Base-by-base conservation (phyloP, 805 yeast genomes). In the Huiozyma naganishii region DNA sequence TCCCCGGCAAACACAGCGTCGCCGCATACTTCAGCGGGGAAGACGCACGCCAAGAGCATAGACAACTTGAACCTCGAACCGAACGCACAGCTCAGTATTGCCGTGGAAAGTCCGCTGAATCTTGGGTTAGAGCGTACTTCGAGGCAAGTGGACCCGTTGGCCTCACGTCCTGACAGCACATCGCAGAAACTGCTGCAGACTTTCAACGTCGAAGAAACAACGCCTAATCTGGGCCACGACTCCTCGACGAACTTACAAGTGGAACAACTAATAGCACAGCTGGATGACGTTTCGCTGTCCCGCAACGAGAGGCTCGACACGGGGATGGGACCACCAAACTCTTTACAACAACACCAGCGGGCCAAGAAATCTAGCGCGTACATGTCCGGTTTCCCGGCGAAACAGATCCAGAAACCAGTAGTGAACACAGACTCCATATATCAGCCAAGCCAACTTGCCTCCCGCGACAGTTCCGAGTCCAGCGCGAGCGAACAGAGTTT, bases 341-440 rank as follows among this genome's bases (percentile, higher is more conserved):
- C 33, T 11, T 17, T 17, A 17, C 23, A 17, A 17, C 23, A 17
- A 17, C 23, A 17, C 23, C 27, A 37, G 28, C 33, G 39, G 8
- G 44, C 48, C 34, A 59, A 60, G 42, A 61, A 59, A 42, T 61
- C 66, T n/a, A 61, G 66, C 43, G 65, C 65, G 6, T 61, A 61
- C 42, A 44, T 61, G 27, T 61, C 66, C 6, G 61, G 61, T 4
- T 57, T 47, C 32, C 58, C 51, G 11, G 29, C 27, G 29, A 27
- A 39, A 17, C 27, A 39, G 9, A 13, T 41, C 7, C 27, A 28
- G 3, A 41, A 41, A 36, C 43, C 43, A 41, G 23, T 29, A 10
- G 17, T 41, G 6, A 41, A 41, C 27, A 41, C 43, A 10, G 27
- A 41, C 10, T 41, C 43, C 12, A 41, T 41, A 29, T 41, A 41